Evolutionary conservation across 805 yeast genomes (phyloP), one percentile per base, ranked within the genome.

Genomic region (Sugiyamaella lignohabitans): DNA sequence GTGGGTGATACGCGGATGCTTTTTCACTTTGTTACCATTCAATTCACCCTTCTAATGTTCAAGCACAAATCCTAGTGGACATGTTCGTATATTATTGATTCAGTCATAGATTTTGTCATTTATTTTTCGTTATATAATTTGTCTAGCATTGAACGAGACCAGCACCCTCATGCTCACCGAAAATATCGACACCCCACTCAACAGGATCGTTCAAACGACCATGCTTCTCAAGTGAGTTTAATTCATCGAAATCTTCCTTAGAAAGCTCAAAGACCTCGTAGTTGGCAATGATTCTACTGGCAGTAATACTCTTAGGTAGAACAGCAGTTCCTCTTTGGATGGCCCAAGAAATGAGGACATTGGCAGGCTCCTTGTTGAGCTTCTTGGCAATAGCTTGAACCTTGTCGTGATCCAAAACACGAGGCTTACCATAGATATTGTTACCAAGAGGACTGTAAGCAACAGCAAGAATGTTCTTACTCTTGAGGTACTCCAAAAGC

Each of bases 381-480:
- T 78, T 77, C 46, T 73, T 61, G 22, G 87, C 85, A 38, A 85
- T 62, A 52, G 77, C 71, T 39, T 64, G 53, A n/a, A 84, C 72
- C n/a, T 69, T 55, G 10, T 79, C 79, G 38, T 80, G 64, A 47
- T 76, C 73, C 53, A 78, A 53, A 37, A 78, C 69, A 11, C 84
- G 84, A 39, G 84, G 84, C 16, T 38, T 14, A n/a, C 17, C 29
- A 35, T 42, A 23, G 32, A 16, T 34, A 10, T 65, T 59, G 3
- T 81, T 72, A 38, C 89, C 91, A 54, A 86, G 71, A 21, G 95
- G 93, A 24, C 87, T 80, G 66, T 84, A 87, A 6, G 94, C 94
- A 62, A 82, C 82, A 46, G 82, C 62, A 29, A 70, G 61, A 50
- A 82, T 80, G 50, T 71, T 76, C 51, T 83, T 69, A 29, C 70